phyloP scores from a whole-genome alignment of 768 basidiomycete genomes.

The Tephrocybe sp. region DNA sequence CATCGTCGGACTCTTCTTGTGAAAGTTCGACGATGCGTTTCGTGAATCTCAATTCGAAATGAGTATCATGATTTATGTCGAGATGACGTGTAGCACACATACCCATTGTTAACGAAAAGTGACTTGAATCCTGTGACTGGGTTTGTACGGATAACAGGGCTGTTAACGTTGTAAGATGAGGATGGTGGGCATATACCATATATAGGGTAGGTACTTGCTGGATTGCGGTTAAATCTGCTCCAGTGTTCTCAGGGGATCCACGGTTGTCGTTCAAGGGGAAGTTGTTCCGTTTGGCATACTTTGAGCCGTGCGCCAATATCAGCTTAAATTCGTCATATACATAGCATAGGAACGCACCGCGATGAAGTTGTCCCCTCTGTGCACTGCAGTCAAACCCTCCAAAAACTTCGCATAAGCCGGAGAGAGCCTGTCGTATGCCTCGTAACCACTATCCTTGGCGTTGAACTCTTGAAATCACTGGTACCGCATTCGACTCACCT shows the following conservation, averaged over 20 bases:
- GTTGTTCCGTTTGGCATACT: slow-evolving; percentile 31
- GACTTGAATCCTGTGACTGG: slow-evolving; percentile 64
- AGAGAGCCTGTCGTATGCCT: slow-evolving; percentile 65
- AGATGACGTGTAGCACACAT: slow-evolving; percentile 6
- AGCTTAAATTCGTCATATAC: neutral
- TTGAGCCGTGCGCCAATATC: neutral
- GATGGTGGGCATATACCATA: neutral
- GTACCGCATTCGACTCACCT: slow-evolving; percentile 25
- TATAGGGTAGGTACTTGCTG: slow-evolving; percentile 42
- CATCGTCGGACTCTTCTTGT: slow-evolving; percentile 50
- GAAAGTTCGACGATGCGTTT: slow-evolving; percentile 53
- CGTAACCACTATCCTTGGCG: slow-evolving; percentile 45
- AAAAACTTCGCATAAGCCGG: slow-evolving; percentile 53
- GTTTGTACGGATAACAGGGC: slow-evolving; percentile 54
- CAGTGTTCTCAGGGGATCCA: slow-evolving; percentile 55
- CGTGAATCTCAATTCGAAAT: slow-evolving; percentile 42
- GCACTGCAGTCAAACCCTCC: slow-evolving; percentile 58
- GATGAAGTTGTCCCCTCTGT: slow-evolving; percentile 38
- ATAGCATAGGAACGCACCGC: slow-evolving; percentile 24
- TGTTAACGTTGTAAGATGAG: slow-evolving; percentile 14
- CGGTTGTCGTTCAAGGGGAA: slow-evolving; percentile 34
- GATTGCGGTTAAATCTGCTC: slow-evolving; percentile 44
- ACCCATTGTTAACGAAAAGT: slow-evolving; percentile 55
- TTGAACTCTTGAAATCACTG: neutral
- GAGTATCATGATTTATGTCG: neutral